Conservation (phyloP, 352 stramenopile genomes). For the Globisporangium viniferum region DNA sequence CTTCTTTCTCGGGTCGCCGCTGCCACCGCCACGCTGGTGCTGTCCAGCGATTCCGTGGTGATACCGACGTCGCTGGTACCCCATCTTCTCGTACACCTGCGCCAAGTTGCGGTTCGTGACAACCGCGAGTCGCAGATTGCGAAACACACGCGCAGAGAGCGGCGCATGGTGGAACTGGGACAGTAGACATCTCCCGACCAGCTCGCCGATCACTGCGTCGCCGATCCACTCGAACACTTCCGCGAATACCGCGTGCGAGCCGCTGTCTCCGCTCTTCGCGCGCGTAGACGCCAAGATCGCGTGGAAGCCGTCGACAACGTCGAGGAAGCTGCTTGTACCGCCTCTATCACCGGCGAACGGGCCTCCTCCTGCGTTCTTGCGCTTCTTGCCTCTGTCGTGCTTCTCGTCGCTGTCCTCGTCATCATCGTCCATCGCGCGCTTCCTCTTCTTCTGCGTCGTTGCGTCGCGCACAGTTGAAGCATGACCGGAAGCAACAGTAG, state of each 20-base stretch:
- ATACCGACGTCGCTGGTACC: slow-evolving; percentile 35
- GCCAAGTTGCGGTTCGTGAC: slow-evolving; percentile 77
- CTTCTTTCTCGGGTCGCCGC: slow-evolving; percentile 20
- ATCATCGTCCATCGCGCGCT: slow-evolving; percentile 2
- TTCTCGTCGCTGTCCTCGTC: slow-evolving; percentile 3
- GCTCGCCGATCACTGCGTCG: slow-evolving; percentile 70
- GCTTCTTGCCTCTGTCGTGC: slow-evolving; percentile 3
- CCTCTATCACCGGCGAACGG: neutral
- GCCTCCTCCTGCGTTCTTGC: neutral
- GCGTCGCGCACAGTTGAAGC: neutral
- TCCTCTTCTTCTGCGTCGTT: slow-evolving; percentile 10
- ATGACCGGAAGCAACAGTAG: neutral
- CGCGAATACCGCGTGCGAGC: slow-evolving; percentile 22
- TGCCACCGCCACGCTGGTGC: neutral
- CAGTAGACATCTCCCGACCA: slow-evolving; percentile 59
- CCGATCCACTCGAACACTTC: slow-evolving; percentile 81
- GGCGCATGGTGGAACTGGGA: slow-evolving; percentile 58
- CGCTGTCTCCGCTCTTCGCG: neutral
- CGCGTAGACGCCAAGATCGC: slow-evolving; percentile 19
- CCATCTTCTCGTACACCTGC: slow-evolving; percentile 59
- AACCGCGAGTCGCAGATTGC: slow-evolving; percentile 50
- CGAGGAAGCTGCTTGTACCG: neutral
- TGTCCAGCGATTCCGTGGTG: neutral
- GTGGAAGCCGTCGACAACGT: slow-evolving; percentile 29
- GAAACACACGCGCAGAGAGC: slow-evolving; percentile 63